A percentile compares a stretch with the other conserved stretches of the same genome.
Conservation (phyloP, 2,329 filamentous ascomycete genomes). For the Podosphaera fusca region DNA sequence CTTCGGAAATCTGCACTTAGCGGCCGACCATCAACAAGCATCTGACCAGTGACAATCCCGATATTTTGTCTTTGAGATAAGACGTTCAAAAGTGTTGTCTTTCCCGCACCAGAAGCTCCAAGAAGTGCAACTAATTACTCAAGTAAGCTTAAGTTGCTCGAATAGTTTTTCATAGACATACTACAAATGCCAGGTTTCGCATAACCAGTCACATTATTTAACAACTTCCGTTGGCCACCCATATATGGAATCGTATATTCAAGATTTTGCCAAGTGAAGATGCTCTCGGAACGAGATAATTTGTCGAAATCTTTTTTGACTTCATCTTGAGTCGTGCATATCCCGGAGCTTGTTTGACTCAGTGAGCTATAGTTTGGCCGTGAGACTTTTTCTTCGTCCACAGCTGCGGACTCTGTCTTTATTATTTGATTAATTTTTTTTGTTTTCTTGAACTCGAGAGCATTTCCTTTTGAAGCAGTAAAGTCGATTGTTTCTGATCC, state of each 20-base stretch:
- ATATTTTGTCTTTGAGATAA: slow-evolving; percentile 39
- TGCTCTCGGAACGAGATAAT: slow-evolving; percentile 31
- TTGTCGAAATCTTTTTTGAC: not conserved
- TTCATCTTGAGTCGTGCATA: not conserved
- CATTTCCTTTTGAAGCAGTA: slow-evolving; percentile 57
- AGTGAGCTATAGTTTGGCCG: not conserved
- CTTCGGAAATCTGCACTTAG: slow-evolving; percentile 38
- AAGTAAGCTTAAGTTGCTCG: not conserved
- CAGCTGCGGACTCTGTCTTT: slow-evolving; percentile 19
- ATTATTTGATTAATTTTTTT: slow-evolving; percentile 31
- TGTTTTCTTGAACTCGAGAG: slow-evolving; percentile 53
- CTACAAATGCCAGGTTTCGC: slow-evolving; percentile 27
- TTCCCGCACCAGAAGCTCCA: slow-evolving; percentile 39
- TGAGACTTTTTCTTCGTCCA: slow-evolving; percentile 19
- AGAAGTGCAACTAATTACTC: slow-evolving; percentile 34
- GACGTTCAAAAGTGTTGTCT: slow-evolving; percentile 42
- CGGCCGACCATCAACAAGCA: slow-evolving; percentile 34
- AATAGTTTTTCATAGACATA: not conserved
- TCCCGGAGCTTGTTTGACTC: not conserved
- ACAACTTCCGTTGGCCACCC: slow-evolving; percentile 21
- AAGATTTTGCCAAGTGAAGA: slow-evolving; percentile 73
- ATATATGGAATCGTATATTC: slow-evolving; percentile 46
- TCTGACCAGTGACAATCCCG: slow-evolving; percentile 37
- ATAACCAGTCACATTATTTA: slow-evolving; percentile 38
- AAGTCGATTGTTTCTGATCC: slow-evolving; percentile 44